Percentiles rank a stretch among this genome's conserved stretches.
These are phyloP conservation scores for Penicillium argentinense DNA, from an alignment of 495 filamentous ascomycete genomes.

Conservation along the genomic window DNA sequence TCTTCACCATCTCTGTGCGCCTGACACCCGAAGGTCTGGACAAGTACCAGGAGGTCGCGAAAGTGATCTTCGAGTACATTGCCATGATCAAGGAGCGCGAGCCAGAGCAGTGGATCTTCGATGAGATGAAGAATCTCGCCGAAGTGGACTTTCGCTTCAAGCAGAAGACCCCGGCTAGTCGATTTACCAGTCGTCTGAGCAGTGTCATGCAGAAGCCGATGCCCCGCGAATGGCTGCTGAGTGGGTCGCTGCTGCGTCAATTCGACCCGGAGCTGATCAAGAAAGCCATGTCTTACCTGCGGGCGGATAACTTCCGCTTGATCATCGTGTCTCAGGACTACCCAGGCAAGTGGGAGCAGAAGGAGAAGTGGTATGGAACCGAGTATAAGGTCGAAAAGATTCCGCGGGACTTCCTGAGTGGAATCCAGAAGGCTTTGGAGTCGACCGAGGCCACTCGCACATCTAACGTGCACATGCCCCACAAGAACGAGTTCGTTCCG, in stretches of 20 bases:
- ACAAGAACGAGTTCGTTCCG: constrained; percentile 95
- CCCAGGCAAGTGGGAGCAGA: constrained; percentile 80
- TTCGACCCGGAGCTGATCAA: constrained; percentile 77
- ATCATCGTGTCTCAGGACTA: constrained; percentile 77
- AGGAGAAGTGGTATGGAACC: constrained; percentile 98
- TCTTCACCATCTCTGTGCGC: constrained; percentile 78
- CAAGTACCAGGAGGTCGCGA: constrained; percentile 82
- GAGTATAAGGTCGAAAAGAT: constrained; percentile 88
- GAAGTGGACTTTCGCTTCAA: constrained; percentile 94
- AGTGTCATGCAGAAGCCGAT: constrained; percentile 86
- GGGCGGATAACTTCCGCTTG: constrained; percentile 87
- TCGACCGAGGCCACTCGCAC: constrained; percentile 59
- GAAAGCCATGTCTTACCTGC: constrained; percentile 70
- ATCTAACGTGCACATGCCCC: constrained; percentile 78
- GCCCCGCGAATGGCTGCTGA: constrained; percentile 83
- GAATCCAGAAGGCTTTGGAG: constrained; percentile 62
- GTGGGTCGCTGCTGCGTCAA: constrained; percentile 69
- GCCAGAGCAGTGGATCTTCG: constrained; percentile 89
- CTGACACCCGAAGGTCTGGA: constrained; percentile 85
- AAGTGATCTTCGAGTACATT: constrained; percentile 92
- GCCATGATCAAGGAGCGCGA: constrained; percentile 77
- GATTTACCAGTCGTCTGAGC: constrained; percentile 80
- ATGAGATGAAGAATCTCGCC: constrained; percentile 83
- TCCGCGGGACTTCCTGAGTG: constrained; percentile 67
- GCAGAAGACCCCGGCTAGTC: constrained; percentile 86